Base-by-base conservation (phyloP, 805 yeast genomes). In the Saturnispora hagleri region DNA sequence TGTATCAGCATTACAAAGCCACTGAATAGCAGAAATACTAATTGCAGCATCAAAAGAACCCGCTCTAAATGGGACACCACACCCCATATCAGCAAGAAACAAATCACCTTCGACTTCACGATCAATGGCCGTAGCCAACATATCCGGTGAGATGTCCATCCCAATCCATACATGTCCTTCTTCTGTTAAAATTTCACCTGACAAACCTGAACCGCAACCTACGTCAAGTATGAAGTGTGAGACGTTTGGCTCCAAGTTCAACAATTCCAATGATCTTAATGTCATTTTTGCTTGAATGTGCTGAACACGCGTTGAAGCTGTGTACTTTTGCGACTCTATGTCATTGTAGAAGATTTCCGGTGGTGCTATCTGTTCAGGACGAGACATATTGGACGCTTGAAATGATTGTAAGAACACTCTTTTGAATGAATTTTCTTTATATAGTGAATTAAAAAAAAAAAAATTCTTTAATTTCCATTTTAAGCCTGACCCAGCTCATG, bases 271-370 rank as follows among this genome's bases (percentile, higher is more conserved):
- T 0, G 98, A 96, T 60, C 99, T 76, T 43, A 91, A 74, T 0
- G 99, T 89, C 99, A 93, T 93, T 65, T 88, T 86, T 2, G 98
- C 98, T 69, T 93, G 99, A 62, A 93, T 93, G 65, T 90, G 97
- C 71, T 93, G 99, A 47, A 93, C 97, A 75, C 99, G 93, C 4
- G 97, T 86, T 5, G 96, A 87, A 2, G 85, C 75, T 0, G 98
- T 93, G 68, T 93, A 93, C 63, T 93, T 93, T 57, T 75, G 74
- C 0, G 98, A 86, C 68, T 93, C 99, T 1, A 80, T 69, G 51
- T 90, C 97, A 73, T 89, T 86, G 67, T 93, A 93, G 65, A 91
- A 93, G 54, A 90, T 77, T 71, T 90, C 98, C 41, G 98, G 97
- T 28, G 98, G 98, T 13, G 98, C 98, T 56, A 89, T 73, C 61